These are phyloP conservation scores for Solioccasus polychromus DNA, from an alignment of 768 basidiomycete species.

Conservation along the genomic window DNA sequence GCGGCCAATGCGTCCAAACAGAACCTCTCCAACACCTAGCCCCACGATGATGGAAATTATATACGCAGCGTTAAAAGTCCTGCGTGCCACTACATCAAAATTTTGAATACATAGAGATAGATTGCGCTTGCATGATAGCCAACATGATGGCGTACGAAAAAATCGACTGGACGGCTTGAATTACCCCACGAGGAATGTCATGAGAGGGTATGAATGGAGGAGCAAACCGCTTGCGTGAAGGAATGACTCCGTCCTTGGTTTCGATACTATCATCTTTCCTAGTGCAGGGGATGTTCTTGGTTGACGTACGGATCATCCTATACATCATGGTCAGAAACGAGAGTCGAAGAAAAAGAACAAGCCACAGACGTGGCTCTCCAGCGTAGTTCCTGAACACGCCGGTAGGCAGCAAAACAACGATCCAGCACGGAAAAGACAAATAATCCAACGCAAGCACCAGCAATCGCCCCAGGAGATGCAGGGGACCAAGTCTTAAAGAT, in stretches of 20 bases:
- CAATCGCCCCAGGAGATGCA: constrained; percentile 62
- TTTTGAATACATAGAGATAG: background rate
- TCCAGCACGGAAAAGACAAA: constrained; percentile 68
- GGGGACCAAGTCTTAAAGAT: constrained; percentile 71
- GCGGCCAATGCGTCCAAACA: constrained; percentile 58
- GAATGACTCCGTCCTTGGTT: constrained; percentile 1
- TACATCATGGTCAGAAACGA: background rate
- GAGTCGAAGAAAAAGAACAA: background rate
- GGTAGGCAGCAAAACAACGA: constrained; percentile 59
- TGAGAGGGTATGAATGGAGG: constrained; percentile 65
- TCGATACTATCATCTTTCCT: constrained; percentile 1
- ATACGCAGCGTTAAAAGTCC: constrained; percentile 82
- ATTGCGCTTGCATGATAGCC: constrained; percentile 62
- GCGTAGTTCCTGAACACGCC: constrained; percentile 47
- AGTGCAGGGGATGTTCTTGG: no score
- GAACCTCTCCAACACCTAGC: constrained; percentile 70
- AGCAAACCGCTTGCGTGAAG: constrained; percentile 27
- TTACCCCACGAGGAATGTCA: constrained; percentile 67
- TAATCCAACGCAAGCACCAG: constrained; percentile 72
- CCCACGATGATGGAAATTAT: constrained; percentile 72
- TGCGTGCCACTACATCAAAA: constrained; percentile 30
- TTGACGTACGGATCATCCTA: constrained; percentile 13
- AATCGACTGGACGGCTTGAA: constrained; percentile 61
- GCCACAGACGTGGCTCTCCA: constrained; percentile 57
- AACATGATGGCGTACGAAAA: constrained; percentile 77